Evolutionary conservation across 305 asterid genomes (phyloP).

Genomic region (Fraxinus sp.): DNA sequence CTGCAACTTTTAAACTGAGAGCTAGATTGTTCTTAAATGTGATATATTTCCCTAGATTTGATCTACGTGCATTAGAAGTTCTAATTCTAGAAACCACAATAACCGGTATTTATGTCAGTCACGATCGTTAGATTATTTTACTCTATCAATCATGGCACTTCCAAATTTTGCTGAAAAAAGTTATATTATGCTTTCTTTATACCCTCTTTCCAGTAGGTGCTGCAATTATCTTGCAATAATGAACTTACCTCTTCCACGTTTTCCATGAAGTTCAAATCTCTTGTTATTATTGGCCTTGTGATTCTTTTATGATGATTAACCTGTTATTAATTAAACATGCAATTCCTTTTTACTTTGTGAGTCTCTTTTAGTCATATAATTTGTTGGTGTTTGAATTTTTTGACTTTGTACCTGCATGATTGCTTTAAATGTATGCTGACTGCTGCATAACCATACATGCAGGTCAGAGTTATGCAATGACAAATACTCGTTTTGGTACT

Average conservation of each 20-base stretch:
- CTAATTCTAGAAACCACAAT: background rate
- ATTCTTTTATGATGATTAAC: background rate
- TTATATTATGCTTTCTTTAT: background rate
- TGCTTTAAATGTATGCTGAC: constrained; percentile 24
- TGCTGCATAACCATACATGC: constrained; percentile 35
- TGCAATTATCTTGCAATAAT: background rate
- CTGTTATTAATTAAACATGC: background rate
- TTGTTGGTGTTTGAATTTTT: constrained; percentile 2
- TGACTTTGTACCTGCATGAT: background rate
- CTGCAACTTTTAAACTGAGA: background rate
- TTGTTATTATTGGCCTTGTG: background rate
- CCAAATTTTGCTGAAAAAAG: background rate
- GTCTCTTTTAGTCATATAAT: constrained; percentile 14
- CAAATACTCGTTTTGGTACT: constrained; percentile 47
- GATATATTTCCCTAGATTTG: background rate
- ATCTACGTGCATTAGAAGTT: background rate
- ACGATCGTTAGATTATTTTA: background rate
- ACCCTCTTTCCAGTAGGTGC: background rate
- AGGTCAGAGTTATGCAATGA: constrained; percentile 63
- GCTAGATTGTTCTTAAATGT: background rate
- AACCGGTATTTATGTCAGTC: background rate
- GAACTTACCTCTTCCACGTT: background rate
- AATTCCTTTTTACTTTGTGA: background rate
- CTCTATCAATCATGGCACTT: background rate
- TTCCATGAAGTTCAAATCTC: background rate